Percentiles rank a stretch among this genome's conserved stretches.
These are phyloP conservation scores for Grigorovia humatica DNA, from an alignment of 805 yeast genomes.

Conservation along the genomic window DNA sequence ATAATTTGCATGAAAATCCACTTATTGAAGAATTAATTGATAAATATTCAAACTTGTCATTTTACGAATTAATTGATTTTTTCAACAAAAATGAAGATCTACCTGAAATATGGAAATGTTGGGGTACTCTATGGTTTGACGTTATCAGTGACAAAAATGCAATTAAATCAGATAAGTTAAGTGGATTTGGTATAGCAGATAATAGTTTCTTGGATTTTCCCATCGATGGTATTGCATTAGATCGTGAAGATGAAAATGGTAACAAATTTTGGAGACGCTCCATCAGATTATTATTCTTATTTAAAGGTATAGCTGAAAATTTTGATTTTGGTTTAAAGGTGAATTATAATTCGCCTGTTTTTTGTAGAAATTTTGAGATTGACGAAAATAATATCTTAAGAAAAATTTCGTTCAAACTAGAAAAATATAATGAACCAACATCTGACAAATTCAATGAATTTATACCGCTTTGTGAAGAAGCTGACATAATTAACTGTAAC, in stretches of 20 bases:
- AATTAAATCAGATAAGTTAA: slow-evolving; percentile 29
- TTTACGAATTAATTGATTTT: slow-evolving; percentile 36
- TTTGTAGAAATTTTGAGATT: slow-evolving; percentile 10
- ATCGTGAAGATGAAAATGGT: slow-evolving; percentile 28
- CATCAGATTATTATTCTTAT: slow-evolving; percentile 22
- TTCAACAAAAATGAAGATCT: slow-evolving; percentile 52
- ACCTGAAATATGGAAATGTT: slow-evolving; percentile 74
- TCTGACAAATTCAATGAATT: slow-evolving; percentile 5
- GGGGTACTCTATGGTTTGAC: slow-evolving; percentile 81
- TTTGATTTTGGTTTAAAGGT: slow-evolving; percentile 11
- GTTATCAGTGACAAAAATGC: slow-evolving; percentile 37
- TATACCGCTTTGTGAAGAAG: slow-evolving; percentile 14
- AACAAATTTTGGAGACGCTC: slow-evolving; percentile 27
- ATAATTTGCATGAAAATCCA: slow-evolving; percentile 14
- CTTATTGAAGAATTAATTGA: slow-evolving; percentile 17
- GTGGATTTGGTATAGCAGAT: slow-evolving; percentile 47
- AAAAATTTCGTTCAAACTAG: slow-evolving; percentile 19
- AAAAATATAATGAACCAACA: slow-evolving; percentile 4
- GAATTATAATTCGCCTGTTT: slow-evolving; percentile 9
- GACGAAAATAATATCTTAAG: slow-evolving; percentile 11
- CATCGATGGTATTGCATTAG: slow-evolving; percentile 46
- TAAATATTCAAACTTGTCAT: slow-evolving; percentile 16
- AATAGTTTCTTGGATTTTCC: slow-evolving; percentile 53
- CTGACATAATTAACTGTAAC: slow-evolving; percentile 15
- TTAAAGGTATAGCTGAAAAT: slow-evolving; percentile 22